These are phyloP conservation scores for Leishmania gerbilli DNA, from an alignment of 208 protist genomes.

Conservation along the genomic window DNA sequence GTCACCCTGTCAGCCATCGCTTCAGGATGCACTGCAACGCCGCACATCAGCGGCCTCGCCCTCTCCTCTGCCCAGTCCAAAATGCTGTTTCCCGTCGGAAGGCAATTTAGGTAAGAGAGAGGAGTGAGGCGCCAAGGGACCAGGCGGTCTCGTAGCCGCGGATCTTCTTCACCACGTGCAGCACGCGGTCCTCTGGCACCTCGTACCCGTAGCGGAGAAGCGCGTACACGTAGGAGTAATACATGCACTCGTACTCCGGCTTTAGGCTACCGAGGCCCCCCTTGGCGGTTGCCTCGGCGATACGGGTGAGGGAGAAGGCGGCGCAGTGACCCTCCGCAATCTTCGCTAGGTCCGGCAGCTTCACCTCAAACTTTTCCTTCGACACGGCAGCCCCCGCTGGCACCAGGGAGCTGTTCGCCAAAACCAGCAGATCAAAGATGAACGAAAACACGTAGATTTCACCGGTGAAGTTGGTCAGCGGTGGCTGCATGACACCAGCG, in stretches of 20 bases:
- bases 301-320: conserved; percentile 29
- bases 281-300: conserved; percentile 14
- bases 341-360: conserved; percentile 26
- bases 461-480: conserved; percentile 40
- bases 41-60: background rate
- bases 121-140: conserved; percentile 76
- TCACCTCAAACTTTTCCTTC: conserved; percentile 28
- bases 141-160: conserved; percentile 78
- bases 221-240: conserved; percentile 73
- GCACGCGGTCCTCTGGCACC: conserved; percentile 45
- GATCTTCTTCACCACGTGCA: conserved; percentile 85
- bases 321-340: conserved; percentile 23
- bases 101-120: conserved; percentile 17
- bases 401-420: conserved; percentile 4
- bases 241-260: conserved; percentile 72
- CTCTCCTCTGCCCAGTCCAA: background rate
- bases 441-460: conserved; percentile 80
- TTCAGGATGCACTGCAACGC: background rate
- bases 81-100: background rate
- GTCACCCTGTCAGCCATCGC: background rate
- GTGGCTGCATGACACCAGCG: conserved; percentile 65
- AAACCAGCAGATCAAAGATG: conserved; percentile 54
- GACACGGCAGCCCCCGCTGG: conserved; percentile 21
- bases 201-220: conserved; percentile 67
- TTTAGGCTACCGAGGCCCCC: conserved; percentile 26